Evolutionary conservation across 2,329 filamentous ascomycete species (phyloP).

Genomic region (Raffaelea arxii): DNA sequence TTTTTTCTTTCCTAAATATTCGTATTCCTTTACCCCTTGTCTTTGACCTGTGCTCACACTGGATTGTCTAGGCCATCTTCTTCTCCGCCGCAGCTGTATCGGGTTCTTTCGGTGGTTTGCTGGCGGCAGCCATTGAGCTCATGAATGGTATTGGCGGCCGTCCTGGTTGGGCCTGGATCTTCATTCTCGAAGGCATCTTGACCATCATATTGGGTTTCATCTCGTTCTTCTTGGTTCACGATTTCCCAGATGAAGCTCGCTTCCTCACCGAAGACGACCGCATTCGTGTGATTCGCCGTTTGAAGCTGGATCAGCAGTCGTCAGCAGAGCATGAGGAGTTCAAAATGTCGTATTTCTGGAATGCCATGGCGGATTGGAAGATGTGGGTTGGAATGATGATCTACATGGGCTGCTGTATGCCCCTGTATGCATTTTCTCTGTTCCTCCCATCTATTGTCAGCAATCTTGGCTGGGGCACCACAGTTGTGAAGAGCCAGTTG

Average conservation of each 20-base stretch:
- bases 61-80: slow-evolving; percentile 48
- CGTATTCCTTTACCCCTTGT: neutral
- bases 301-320: slow-evolving; percentile 59
- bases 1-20: neutral
- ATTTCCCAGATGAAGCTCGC: slow-evolving; percentile 64
- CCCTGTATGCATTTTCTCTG: slow-evolving; percentile 43
- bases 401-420: slow-evolving; percentile 36
- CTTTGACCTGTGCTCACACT: neutral
- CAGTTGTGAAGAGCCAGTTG: slow-evolving; percentile 54
- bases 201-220: slow-evolving; percentile 55
- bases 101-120: slow-evolving; percentile 61
- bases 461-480: slow-evolving; percentile 27
- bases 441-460: slow-evolving; percentile 49
- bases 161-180: slow-evolving; percentile 51
- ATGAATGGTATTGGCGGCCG: slow-evolving; percentile 51
- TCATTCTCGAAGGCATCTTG: slow-evolving; percentile 56
- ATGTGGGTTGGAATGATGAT: slow-evolving; percentile 44
- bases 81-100: slow-evolving; percentile 71
- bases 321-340: slow-evolving; percentile 62
- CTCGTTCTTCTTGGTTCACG: slow-evolving; percentile 65
- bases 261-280: slow-evolving; percentile 62
- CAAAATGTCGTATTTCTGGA: slow-evolving; percentile 59
- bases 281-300: slow-evolving; percentile 54
- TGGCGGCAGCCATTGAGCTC: slow-evolving; percentile 57
- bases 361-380: slow-evolving; percentile 68